A percentile compares a stretch with the other conserved stretches of the same genome.
Evolutionary conservation across 1,284 basidiomycete species (phyloP).

Genomic region (Trichosporon sp.): DNA sequence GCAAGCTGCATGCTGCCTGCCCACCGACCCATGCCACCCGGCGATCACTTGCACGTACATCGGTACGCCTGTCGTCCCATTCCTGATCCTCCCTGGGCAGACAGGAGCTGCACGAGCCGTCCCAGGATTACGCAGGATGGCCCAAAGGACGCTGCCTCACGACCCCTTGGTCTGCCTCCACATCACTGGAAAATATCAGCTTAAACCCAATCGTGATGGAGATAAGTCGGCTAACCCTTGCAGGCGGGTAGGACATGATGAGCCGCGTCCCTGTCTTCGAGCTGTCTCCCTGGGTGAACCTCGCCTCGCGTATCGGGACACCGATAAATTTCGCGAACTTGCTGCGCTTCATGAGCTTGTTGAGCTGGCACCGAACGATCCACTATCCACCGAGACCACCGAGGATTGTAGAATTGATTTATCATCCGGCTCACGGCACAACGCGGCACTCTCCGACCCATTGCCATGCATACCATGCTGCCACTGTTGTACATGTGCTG

Average conservation of each 20-base stretch:
- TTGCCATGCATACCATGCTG: no score
- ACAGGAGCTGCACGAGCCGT: not conserved
- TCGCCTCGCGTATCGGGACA: constrained; percentile 1
- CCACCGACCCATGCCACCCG: not conserved
- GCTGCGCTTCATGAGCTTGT: not conserved
- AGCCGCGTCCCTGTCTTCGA: constrained; percentile 1
- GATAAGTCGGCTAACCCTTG: constrained; percentile 11
- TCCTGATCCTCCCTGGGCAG: not conserved
- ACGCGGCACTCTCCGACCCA: not conserved
- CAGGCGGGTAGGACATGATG: not conserved
- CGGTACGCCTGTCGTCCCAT: constrained; percentile 3
- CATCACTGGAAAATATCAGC: not conserved
- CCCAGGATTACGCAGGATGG: not conserved
- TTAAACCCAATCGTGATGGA: not conserved
- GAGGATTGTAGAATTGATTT: not conserved
- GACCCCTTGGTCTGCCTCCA: not conserved
- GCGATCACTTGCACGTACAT: constrained; percentile 10
- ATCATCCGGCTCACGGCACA: not conserved
- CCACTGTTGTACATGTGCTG: no score
- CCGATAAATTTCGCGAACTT: constrained; percentile 1
- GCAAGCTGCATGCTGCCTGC: not conserved
- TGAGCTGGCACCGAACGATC: not conserved
- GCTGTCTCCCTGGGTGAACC: not conserved
- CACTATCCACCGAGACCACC: no score
- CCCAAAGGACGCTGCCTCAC: not conserved